phyloP scores from a whole-genome alignment of 2,329 filamentous ascomycete genomes.

The Aspergillus nomiae region DNA sequence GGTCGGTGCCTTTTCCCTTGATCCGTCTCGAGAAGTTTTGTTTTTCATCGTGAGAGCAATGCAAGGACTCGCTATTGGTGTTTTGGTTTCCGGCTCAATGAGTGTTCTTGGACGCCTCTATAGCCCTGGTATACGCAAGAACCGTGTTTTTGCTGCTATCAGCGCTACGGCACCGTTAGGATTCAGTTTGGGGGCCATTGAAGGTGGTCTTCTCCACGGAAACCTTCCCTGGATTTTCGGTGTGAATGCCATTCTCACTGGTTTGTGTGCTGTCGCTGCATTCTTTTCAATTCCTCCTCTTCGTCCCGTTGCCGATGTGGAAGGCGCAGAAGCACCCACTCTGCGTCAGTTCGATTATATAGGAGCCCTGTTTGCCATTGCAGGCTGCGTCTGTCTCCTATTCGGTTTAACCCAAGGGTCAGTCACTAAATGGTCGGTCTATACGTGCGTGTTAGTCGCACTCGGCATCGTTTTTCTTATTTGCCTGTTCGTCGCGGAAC shows the following conservation, averaged over 20 bases:
- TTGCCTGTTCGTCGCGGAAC: conserved; percentile 51
- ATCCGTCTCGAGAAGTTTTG: conserved; percentile 35
- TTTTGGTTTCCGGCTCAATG: conserved; percentile 52
- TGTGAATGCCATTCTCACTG: conserved; percentile 44
- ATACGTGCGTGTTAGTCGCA: conserved; percentile 51
- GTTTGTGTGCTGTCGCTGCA: conserved; percentile 39
- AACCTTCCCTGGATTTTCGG: conserved; percentile 49
- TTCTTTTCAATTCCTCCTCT: conserved; percentile 44
- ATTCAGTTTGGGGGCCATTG: conserved; percentile 45
- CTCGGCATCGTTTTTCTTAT: conserved; percentile 50
- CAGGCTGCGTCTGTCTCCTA: conserved; percentile 56
- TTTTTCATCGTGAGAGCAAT: conserved; percentile 44
- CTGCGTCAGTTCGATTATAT: conserved; percentile 39
- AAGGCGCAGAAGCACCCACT: conserved; percentile 30
- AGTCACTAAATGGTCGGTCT: conserved; percentile 52
- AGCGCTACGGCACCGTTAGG: conserved; percentile 52
- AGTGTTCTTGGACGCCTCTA: conserved; percentile 52
- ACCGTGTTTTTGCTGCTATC: conserved; percentile 53
- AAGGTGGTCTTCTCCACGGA: conserved; percentile 44
- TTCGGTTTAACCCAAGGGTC: conserved; percentile 59
- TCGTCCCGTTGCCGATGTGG: conserved; percentile 30
- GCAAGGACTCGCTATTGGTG: conserved; percentile 53
- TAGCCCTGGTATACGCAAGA: conserved; percentile 47
- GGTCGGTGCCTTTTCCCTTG: conserved; percentile 39
- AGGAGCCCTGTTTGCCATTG: conserved; percentile 51